Evolutionary conservation across 306 rosid species (phyloP), one percentile per base, ranked within the genome.

Genomic region (Castanea sativa): DNA sequence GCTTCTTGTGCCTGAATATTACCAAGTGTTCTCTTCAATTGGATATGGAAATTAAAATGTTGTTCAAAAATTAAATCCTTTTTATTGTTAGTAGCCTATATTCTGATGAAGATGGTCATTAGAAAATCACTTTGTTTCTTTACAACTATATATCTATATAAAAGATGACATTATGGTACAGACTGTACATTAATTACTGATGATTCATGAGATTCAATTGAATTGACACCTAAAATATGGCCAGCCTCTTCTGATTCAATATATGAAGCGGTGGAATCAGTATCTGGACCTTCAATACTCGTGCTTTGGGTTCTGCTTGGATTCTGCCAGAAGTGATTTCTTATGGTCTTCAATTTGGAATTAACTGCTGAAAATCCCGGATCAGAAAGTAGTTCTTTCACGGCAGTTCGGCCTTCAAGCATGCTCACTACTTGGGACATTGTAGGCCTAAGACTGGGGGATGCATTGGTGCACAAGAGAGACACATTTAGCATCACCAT

Each of bases 341-440:
- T 87, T 45, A 89, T 72, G 71, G 90, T 80, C 69, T 83, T 91
- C 59, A 70, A 41, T 77, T 85, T 90, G 83, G 95, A 87, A 38
- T 88, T 88, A n/a, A n/a, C 52, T 16, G 94, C 86, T 13, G 97
- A 90, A 74, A 87, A 90, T 15, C 97, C 92, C 0, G 98, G 95
- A 77, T 91, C 96, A 60, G 98, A 92, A 52, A 91, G 95, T 6
- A 89, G 65, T 10, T 88, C 95, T 45, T 92, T 95, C 45, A 95
- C 88, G 6, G 76, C 86, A 21, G 98, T 95, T 87, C 87, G 82
- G 63, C 99, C 99, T 88, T 95, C 98, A 3, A 95, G 96, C 95
- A 95, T 95, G 88, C 98, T 95, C 55, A 92, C 92, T 33, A 80
- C 99, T 85, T 95, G 97, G 21, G 92, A 81, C 98, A 92, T 95